phyloP scores from a whole-genome alignment of 1,139 yeast genomes.

The Candida smagusa region DNA sequence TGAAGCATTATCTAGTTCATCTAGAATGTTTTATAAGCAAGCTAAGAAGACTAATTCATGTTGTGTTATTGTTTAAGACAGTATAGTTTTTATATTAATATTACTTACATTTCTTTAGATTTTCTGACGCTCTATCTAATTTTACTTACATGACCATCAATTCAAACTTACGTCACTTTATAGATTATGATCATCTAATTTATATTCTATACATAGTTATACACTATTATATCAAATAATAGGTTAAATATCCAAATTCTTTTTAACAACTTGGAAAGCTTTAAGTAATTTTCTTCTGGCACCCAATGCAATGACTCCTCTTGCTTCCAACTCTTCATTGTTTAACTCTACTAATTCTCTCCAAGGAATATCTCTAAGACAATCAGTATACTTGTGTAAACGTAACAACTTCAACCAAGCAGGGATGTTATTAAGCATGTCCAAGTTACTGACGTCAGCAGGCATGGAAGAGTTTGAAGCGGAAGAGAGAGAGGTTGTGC shows the following conservation, averaged over 20 bases:
- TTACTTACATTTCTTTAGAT: no score
- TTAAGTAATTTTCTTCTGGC: conserved; percentile 90
- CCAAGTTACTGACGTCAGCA: conserved; percentile 60
- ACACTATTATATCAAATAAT: conserved; percentile 9
- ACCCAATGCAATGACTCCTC: conserved; percentile 91
- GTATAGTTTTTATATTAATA: not conserved
- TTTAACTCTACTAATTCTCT: conserved; percentile 65
- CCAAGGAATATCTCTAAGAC: conserved; percentile 77
- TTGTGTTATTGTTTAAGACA: conserved; percentile 71
- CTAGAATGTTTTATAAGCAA: conserved; percentile 93
- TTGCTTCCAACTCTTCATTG: conserved; percentile 66
- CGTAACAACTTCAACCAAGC: conserved; percentile 89
- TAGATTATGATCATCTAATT: no score
- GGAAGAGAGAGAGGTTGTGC: conserved; percentile 9
- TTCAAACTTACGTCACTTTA: no score
- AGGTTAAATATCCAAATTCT: conserved; percentile 9
- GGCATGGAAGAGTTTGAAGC: conserved; percentile 43
- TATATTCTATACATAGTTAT: not conserved
- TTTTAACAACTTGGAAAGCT: conserved; percentile 79
- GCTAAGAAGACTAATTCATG: conserved; percentile 97
- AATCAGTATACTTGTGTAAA: conserved; percentile 89
- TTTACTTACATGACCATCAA: no score
- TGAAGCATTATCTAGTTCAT: conserved; percentile 83
- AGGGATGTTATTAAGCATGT: conserved; percentile 73
- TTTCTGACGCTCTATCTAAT: no score